Evolutionary conservation across 345 rosid genomes (phyloP).

Genomic region (Citrus mangshanensis): DNA sequence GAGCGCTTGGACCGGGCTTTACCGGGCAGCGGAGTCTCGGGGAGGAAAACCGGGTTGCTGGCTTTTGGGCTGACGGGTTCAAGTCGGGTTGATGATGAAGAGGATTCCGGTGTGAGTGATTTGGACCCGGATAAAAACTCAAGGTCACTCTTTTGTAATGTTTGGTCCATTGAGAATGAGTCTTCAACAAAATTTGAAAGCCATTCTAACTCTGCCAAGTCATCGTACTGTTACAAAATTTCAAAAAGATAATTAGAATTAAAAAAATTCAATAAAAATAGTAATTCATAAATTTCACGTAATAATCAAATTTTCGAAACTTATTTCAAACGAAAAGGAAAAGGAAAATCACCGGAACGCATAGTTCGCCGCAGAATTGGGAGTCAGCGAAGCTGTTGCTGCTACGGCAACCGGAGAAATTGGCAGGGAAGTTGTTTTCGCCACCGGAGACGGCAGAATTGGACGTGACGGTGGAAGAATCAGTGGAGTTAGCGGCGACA

Average conservation of each 20-base stretch:
- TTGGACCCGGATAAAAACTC: conserved; percentile 41
- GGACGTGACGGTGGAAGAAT: conserved; percentile 46
- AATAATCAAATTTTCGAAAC: neutral
- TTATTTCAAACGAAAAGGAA: neutral
- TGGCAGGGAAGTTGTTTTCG: conserved; percentile 22
- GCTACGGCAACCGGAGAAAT: conserved; percentile 18
- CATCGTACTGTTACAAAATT: conserved; percentile 46
- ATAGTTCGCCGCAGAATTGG: conserved; percentile 53
- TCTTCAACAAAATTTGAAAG: conserved; percentile 78
- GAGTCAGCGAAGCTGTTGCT: conserved; percentile 32
- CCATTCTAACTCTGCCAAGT: conserved; percentile 78
- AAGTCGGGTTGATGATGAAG: conserved; percentile 35
- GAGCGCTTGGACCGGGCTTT: conserved; percentile 71
- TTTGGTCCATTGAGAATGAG: conserved; percentile 55
- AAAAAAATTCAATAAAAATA: neutral
- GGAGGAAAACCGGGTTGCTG: conserved; percentile 32
- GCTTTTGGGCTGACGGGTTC: conserved; percentile 21
- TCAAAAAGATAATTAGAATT: neutral
- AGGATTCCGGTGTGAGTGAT: conserved; percentile 45
- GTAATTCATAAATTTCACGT: neutral
- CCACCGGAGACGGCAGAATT: conserved; percentile 48
- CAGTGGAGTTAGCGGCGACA: conserved; percentile 35
- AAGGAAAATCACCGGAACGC: conserved; percentile 52
- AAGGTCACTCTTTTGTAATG: conserved; percentile 35
- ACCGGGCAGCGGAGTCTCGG: conserved; percentile 54